Conservation (phyloP, 805 yeast genomes). For the Spathaspora passalidarum region DNA sequence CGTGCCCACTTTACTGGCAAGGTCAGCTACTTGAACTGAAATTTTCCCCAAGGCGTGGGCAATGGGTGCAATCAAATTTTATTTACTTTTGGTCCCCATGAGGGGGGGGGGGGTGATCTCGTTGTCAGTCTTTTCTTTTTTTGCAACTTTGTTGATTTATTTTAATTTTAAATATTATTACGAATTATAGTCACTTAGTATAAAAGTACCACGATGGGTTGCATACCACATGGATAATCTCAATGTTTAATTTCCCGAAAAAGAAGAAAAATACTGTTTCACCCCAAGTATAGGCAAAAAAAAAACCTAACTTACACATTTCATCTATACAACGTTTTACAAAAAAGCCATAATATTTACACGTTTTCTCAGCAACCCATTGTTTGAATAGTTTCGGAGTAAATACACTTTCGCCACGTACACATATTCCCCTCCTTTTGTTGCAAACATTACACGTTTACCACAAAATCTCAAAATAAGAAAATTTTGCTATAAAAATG, state of each 20-base stretch:
- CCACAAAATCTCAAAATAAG: background rate
- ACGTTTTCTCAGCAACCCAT: background rate
- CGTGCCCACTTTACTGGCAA: too few species aligned
- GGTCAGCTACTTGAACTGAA: too few species aligned
- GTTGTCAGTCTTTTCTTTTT: background rate
- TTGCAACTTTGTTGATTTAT: background rate
- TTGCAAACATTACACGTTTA: background rate
- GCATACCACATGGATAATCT: background rate
- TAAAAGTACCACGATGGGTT: background rate
- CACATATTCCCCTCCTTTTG: background rate
- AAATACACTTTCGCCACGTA: background rate
- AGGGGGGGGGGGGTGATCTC: background rate
- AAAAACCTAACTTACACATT: background rate
- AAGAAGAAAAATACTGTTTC: background rate
- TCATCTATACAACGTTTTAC: background rate
- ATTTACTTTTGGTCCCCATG: background rate
- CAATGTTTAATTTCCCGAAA: background rate
- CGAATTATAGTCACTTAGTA: background rate
- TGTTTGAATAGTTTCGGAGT: background rate
- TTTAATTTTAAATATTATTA: background rate
- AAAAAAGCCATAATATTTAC: background rate
- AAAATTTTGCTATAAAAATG: background rate
- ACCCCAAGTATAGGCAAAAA: background rate
- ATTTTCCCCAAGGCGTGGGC: too few species aligned
- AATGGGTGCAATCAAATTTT: too few species aligned